Conservation (phyloP, 495 filamentous ascomycete genomes). For the Pyronema omphalodes region DNA sequence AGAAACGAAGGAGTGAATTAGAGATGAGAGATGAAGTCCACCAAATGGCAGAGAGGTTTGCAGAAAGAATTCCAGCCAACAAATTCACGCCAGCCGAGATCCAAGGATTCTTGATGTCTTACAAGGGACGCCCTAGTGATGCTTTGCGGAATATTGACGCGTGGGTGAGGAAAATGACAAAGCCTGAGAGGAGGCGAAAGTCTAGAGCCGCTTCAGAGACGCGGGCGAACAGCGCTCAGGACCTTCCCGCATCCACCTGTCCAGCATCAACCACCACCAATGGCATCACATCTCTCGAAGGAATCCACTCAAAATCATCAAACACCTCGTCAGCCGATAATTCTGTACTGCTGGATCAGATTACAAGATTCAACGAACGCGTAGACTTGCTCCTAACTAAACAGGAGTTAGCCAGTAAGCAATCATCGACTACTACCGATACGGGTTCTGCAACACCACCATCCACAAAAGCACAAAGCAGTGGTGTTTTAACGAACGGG, state of each 20-base stretch:
- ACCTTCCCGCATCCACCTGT: neutral
- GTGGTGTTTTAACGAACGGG: neutral
- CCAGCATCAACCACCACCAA: neutral
- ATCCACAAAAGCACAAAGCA: neutral
- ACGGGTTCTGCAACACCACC: neutral
- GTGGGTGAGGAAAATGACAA: constrained; percentile 29
- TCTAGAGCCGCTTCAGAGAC: constrained; percentile 7
- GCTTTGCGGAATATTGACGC: constrained; percentile 29
- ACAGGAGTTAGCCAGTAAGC: no score
- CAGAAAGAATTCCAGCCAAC: constrained; percentile 32
- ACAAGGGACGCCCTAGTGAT: constrained; percentile 34
- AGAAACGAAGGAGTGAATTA: neutral
- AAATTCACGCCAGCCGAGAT: constrained; percentile 48
- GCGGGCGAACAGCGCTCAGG: neutral
- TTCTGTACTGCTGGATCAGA: neutral
- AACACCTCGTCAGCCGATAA: neutral
- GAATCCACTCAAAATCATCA: neutral
- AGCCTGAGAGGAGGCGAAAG: constrained; percentile 24
- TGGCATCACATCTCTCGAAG: neutral
- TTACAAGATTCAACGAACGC: neutral
- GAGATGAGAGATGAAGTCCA: constrained; percentile 21
- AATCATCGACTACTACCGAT: neutral
- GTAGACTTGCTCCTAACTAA: no score
- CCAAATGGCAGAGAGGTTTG: constrained; percentile 34
- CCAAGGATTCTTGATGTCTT: constrained; percentile 43